phyloP scores from a whole-genome alignment of 139 green algal species.

The Picochlorum sp. region DNA sequence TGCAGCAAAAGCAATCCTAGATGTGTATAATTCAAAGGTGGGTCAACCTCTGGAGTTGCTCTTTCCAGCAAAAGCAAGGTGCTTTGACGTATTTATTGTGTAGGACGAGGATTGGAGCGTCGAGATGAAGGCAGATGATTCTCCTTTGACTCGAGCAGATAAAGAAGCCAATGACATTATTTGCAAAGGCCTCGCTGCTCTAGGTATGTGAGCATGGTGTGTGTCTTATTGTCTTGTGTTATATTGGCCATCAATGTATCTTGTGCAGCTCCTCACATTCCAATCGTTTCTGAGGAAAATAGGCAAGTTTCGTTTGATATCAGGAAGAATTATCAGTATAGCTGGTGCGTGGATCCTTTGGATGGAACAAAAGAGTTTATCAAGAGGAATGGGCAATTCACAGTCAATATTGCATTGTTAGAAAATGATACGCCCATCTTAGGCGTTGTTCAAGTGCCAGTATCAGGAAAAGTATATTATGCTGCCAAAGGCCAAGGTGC shows the following conservation, averaged over 20 bases:
- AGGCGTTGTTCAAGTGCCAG: conserved; percentile 74
- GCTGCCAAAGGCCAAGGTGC: conserved; percentile 65
- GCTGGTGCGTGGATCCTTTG: conserved; percentile 77
- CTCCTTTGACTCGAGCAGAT: conserved; percentile 70
- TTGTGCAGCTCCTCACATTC: conserved; percentile 58
- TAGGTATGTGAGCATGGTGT: conserved; percentile 6
- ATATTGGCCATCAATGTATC: not conserved
- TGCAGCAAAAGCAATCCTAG: conserved; percentile 58
- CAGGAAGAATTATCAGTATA: conserved; percentile 45
- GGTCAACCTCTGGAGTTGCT: not conserved
- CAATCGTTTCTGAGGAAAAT: conserved; percentile 83
- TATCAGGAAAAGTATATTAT: conserved; percentile 47
- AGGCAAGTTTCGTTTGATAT: conserved; percentile 45
- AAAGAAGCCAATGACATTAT: conserved; percentile 66
- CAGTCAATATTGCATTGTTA: conserved; percentile 80
- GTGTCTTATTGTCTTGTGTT: not conserved
- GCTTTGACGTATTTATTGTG: not conserved
- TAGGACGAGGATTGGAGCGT: conserved; percentile 52
- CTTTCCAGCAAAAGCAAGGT: not conserved
- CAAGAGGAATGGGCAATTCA: conserved; percentile 84
- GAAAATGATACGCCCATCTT: conserved; percentile 47
- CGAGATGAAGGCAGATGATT: conserved; percentile 63
- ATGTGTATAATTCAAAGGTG: conserved; percentile 63
- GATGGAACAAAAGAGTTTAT: conserved; percentile 91
- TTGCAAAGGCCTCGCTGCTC: conserved; percentile 41